Percentiles rank a stretch among this genome's conserved stretches.
These are phyloP conservation scores for Smallanthus sonchifolius DNA, from an alignment of 129 eudicot genomes.

Conservation along the genomic window DNA sequence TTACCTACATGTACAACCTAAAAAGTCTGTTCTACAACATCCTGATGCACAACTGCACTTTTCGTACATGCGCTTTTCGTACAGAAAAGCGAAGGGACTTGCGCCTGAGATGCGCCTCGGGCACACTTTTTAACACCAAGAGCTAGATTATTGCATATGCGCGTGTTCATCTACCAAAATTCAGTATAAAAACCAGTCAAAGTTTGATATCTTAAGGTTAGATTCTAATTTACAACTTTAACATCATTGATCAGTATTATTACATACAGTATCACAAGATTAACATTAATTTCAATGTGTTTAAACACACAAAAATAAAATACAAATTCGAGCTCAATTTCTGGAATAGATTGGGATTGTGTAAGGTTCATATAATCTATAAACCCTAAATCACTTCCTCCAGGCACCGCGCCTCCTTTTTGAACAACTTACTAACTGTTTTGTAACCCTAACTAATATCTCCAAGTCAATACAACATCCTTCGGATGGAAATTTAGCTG, in stretches of 20 bases:
- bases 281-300: neutral
- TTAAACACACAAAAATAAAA: neutral
- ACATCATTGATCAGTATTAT: neutral
- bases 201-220: neutral
- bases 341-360: neutral
- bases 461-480: neutral
- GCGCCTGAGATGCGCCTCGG: too few relatives aligned
- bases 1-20: too few relatives aligned
- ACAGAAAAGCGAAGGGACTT: too few relatives aligned
- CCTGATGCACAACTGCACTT: too few relatives aligned
- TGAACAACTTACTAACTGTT: neutral
- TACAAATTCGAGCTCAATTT: neutral
- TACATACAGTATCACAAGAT: neutral
- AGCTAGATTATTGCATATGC: neutral
- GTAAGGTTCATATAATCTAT: constrained; percentile 12
- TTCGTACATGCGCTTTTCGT: too few relatives aligned
- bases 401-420: neutral
- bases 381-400: constrained; percentile 8
- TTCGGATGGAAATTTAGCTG: neutral
- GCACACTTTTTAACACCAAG: too few relatives aligned
- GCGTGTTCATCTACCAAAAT: neutral
- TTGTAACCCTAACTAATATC: constrained; percentile 4
- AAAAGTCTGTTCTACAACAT: too few relatives aligned
- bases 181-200: constrained; percentile 11
- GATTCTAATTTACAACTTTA: neutral